Percentiles rank a stretch among this genome's conserved stretches.
Evolutionary conservation across 2,329 filamentous ascomycete species (phyloP).

Genomic region (Diaporthe sp.): DNA sequence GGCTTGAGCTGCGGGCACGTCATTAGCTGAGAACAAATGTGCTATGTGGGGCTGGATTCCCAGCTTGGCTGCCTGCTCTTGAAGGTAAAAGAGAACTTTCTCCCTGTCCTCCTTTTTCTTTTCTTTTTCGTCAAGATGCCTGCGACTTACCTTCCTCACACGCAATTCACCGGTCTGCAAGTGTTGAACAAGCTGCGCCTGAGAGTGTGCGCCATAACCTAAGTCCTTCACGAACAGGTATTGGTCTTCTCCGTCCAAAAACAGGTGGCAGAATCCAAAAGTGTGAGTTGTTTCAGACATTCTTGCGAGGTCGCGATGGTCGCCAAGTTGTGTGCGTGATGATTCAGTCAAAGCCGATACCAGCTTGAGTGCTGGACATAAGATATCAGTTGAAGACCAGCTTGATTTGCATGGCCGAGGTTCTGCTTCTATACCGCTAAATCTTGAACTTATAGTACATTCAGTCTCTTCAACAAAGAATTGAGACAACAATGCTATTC

Average conservation of each 20-base stretch:
- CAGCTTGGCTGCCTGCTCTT: background rate
- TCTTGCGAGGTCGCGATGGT: background rate
- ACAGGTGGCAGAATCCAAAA: background rate
- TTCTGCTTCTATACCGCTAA: too few relatives aligned
- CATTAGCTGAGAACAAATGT: background rate
- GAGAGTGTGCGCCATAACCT: background rate
- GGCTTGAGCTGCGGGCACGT: background rate
- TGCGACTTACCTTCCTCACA: constrained; percentile 1
- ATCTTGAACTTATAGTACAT: background rate
- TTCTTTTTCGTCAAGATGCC: background rate
- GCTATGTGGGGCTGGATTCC: background rate
- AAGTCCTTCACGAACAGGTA: background rate
- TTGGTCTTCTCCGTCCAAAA: background rate
- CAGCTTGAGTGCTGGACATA: background rate
- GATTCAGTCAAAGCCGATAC: too few relatives aligned
- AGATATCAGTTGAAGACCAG: too few relatives aligned
- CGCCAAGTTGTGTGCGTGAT: background rate
- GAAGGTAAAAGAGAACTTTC: background rate
- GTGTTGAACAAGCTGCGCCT: constrained; percentile 3
- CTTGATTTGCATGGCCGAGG: too few relatives aligned
- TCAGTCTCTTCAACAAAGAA: background rate
- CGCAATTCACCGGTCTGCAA: background rate
- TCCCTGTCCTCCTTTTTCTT: background rate
- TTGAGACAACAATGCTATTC: background rate
- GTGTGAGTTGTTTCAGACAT: background rate